phyloP scores from a whole-genome alignment of 768 basidiomycete species.

The Suillus americanus region DNA sequence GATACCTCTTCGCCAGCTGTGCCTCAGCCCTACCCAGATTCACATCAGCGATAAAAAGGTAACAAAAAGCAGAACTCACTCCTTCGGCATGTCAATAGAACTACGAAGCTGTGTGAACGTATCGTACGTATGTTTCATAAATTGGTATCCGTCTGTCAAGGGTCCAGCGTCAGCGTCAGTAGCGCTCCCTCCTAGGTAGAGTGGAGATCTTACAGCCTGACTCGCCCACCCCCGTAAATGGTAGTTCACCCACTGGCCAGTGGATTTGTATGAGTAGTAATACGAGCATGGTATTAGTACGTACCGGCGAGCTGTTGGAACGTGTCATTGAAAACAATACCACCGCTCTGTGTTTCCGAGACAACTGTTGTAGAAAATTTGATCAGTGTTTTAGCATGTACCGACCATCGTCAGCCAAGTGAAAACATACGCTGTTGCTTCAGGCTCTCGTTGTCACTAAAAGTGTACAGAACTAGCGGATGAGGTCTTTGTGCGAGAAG shows the following conservation, averaged over 20 bases:
- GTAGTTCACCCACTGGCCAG: constrained; percentile 38
- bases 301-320: constrained; percentile 54
- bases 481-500: constrained; percentile 39
- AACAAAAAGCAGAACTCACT: constrained; percentile 35
- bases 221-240: constrained; percentile 57
- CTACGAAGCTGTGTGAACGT: constrained; percentile 50
- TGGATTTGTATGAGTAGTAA: constrained; percentile 1
- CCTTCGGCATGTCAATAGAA: constrained; percentile 55
- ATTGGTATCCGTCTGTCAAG: constrained; percentile 53
- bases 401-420: not conserved
- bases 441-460: constrained; percentile 46
- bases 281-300: constrained; percentile 15
- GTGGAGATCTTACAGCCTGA: constrained; percentile 54
- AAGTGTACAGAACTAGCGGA: constrained; percentile 64
- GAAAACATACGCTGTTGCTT: constrained; percentile 39
- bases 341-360: constrained; percentile 55
- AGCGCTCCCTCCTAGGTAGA: not conserved
- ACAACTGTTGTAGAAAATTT: constrained; percentile 41
- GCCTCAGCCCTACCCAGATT: constrained; percentile 20
- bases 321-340: constrained; percentile 58
- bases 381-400: constrained; percentile 22
- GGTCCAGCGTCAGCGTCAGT: not conserved
- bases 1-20: constrained; percentile 22
- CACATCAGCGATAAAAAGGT: constrained; percentile 4
- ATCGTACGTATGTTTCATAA: constrained; percentile 53